Conservation (phyloP, 1,284 basidiomycete species). For the Cutaneotrichosporon mucoides region DNA sequence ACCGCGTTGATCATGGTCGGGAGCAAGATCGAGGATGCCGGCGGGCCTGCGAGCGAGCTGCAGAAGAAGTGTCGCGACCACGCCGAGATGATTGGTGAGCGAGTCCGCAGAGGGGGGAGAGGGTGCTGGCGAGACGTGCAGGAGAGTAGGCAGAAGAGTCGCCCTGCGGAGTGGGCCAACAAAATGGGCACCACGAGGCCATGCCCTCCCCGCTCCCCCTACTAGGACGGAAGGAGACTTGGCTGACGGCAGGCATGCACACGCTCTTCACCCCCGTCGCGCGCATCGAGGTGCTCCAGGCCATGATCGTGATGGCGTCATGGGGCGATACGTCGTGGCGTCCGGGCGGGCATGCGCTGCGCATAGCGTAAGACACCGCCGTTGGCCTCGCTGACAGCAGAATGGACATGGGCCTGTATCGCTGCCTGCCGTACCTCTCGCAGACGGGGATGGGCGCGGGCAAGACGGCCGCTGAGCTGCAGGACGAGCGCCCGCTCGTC, state of each 20-base stretch:
- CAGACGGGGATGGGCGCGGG: conserved; percentile 64
- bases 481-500: conserved; percentile 70
- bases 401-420: conserved; percentile 82
- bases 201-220: no score
- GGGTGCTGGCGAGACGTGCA: no score
- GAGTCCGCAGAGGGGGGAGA: neutral
- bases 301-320: conserved; percentile 56
- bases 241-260: conserved; percentile 52
- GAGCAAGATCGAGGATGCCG: conserved; percentile 74
- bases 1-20: conserved; percentile 83
- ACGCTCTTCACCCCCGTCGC: conserved; percentile 79
- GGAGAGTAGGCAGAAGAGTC: no score
- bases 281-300: conserved; percentile 76
- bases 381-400: conserved; percentile 7
- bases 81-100: conserved; percentile 68
- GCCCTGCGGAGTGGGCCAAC: no score
- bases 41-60: conserved; percentile 52
- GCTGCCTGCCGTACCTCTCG: conserved; percentile 73
- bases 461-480: conserved; percentile 54
- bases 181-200: no score
- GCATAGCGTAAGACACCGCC: conserved; percentile 59
- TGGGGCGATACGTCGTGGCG: conserved; percentile 46
- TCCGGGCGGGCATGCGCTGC: conserved; percentile 69
- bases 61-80: conserved; percentile 56
- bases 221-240: neutral